phyloP scores from a whole-genome alignment of 23 red algal genomes.

The Porphyridium purpureum region DNA sequence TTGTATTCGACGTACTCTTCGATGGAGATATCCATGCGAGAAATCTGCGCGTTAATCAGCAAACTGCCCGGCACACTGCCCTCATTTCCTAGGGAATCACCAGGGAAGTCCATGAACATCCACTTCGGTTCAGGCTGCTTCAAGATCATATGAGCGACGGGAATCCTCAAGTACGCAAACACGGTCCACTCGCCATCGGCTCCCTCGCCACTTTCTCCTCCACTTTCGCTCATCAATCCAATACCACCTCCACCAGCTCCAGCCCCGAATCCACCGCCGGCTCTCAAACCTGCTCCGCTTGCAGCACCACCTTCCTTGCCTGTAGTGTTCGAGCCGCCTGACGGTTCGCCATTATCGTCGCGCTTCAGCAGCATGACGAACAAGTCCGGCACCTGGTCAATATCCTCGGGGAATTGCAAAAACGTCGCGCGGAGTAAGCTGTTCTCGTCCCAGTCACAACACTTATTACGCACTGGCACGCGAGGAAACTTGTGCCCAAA shows the following conservation, averaged over 20 bases:
- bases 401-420: conserved; percentile 62
- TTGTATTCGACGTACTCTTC: too few relatives aligned
- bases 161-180: conserved; percentile 38
- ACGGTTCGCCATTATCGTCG: too few relatives aligned
- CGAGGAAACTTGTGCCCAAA: conserved; percentile 42
- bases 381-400: conserved; percentile 60
- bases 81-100: conserved; percentile 27
- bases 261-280: too few relatives aligned
- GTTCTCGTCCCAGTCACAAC: neutral
- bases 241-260: too few relatives aligned
- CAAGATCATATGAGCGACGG: conserved; percentile 40
- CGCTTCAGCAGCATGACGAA: conserved; percentile 57
- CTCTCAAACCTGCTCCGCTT: too few relatives aligned
- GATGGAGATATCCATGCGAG: too few relatives aligned
- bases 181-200: conserved; percentile 19
- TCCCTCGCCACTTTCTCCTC: neutral
- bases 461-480: conserved; percentile 21
- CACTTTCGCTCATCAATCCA: neutral
- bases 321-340: too few relatives aligned
- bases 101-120: conserved; percentile 80
- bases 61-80: conserved; percentile 51
- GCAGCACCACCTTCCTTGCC: too few relatives aligned
- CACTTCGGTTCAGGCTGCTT: conserved; percentile 37
- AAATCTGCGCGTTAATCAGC: conserved; percentile 15
- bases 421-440: neutral